Conservation (phyloP, 169 alveolate genomes). For the Toxoplasma gondii region DNA sequence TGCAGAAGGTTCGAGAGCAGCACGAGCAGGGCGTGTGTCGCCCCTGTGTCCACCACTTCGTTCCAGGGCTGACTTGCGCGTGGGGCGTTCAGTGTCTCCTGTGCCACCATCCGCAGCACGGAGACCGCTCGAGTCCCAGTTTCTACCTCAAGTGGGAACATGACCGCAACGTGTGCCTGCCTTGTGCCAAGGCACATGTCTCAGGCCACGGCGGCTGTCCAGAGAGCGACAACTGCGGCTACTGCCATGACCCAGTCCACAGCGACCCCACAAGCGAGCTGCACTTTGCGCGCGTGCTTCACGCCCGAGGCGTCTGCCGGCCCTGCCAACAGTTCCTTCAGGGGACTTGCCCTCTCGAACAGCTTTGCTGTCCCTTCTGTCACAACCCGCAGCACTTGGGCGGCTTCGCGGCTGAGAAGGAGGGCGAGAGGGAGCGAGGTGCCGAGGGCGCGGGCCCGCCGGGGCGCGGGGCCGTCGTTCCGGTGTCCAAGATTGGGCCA, state of each 20-base stretch:
- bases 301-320: constrained; percentile 46
- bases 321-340: constrained; percentile 28
- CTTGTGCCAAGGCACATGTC: constrained; percentile 42
- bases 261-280: neutral
- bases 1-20: constrained; percentile 8
- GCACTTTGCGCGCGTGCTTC: constrained; percentile 35
- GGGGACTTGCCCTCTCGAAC: constrained; percentile 16
- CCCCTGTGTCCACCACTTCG: constrained; percentile 25
- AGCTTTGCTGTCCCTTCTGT: constrained; percentile 28
- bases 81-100: neutral
- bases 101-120: constrained; percentile 39
- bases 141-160: constrained; percentile 32
- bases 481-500: neutral
- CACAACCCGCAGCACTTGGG: constrained; percentile 24
- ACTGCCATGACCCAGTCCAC: constrained; percentile 36
- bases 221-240: constrained; percentile 41
- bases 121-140: neutral
- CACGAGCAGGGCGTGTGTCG: constrained; percentile 23
- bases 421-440: neutral
- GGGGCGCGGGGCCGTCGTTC: neutral
- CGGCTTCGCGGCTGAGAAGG: neutral
- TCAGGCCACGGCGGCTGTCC: constrained; percentile 14
- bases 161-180: constrained; percentile 27
- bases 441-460: neutral
- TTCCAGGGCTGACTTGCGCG: constrained; percentile 3